These are phyloP conservation scores for Pachysandra terminalis DNA, from an alignment of 164 flowering plant species.

Conservation along the genomic window DNA sequence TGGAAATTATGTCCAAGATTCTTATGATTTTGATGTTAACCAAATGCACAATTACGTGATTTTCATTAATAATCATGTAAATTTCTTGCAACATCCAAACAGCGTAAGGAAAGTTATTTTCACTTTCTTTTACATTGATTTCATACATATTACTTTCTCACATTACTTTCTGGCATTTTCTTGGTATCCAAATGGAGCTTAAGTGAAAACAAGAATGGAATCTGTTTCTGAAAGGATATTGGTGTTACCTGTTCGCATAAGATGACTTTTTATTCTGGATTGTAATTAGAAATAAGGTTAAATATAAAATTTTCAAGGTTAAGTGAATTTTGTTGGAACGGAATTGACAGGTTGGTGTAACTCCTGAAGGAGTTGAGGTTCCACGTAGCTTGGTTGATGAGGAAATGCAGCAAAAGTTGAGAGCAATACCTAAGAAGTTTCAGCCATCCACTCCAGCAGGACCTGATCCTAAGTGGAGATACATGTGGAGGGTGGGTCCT, in stretches of 20 bases:
- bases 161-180: too few species aligned
- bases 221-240: background rate
- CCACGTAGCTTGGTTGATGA: slow-evolving; percentile 94
- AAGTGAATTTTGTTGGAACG: background rate
- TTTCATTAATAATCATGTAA: too few species aligned
- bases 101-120: too few species aligned
- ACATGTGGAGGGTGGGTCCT: slow-evolving; percentile 98
- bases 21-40: too few species aligned
- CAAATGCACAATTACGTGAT: too few species aligned
- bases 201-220: background rate
- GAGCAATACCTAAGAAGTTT: slow-evolving; percentile 62
- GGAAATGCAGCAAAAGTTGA: slow-evolving; percentile 71
- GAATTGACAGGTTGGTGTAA: slow-evolving; percentile 81
- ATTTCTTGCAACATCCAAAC: too few species aligned
- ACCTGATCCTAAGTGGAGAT: slow-evolving; percentile 96
- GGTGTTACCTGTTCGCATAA: background rate
- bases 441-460: slow-evolving; percentile 72
- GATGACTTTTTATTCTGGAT: background rate
- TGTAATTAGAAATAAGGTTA: background rate
- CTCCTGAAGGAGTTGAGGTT: slow-evolving; percentile 96
- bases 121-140: too few species aligned
- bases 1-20: too few species aligned
- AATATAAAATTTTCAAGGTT: background rate
- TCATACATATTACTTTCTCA: too few species aligned
- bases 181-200: too few species aligned